phyloP scores from a whole-genome alignment of 371 early-diverging fungal genomes.

The Coemansia sp. region DNA sequence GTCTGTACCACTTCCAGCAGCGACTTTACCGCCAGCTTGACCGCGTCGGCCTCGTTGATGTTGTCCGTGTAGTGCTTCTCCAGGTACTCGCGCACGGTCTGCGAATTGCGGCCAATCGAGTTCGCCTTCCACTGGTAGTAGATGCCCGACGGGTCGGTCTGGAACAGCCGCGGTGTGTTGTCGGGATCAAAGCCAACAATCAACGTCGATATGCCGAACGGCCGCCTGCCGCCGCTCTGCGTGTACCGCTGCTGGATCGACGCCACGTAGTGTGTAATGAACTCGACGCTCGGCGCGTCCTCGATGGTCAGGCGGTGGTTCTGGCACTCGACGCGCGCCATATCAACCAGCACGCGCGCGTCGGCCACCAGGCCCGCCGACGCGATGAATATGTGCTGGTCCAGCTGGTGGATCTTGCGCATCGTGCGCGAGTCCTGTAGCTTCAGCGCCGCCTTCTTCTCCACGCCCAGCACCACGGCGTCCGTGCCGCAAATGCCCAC shows the following conservation, averaged over 20 bases:
- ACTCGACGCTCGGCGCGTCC: slow-evolving; percentile 97
- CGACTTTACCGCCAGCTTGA: slow-evolving; percentile 90
- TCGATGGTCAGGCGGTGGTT: slow-evolving; percentile 95
- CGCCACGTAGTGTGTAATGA: slow-evolving; percentile 96
- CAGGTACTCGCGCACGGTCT: slow-evolving; percentile 95
- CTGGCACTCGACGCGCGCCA: slow-evolving; percentile 97
- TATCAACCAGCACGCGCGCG: slow-evolving; percentile 94
- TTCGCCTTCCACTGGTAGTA: slow-evolving; percentile 98
- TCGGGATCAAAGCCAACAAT: slow-evolving; percentile 90
- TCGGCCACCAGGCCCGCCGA: slow-evolving; percentile 94
- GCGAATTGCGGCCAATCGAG: slow-evolving; percentile 94
- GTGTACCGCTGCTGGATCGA: slow-evolving; percentile 99
- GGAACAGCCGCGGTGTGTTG: slow-evolving; percentile 91
- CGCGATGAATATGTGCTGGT: slow-evolving; percentile 95
- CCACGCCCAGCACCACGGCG: slow-evolving; percentile 94
- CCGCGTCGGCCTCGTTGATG: slow-evolving; percentile 73
- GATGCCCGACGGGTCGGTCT: slow-evolving; percentile 99
- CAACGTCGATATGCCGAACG: slow-evolving; percentile 98
- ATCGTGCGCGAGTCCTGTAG: slow-evolving; percentile 97
- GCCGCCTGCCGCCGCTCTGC: slow-evolving; percentile 98
- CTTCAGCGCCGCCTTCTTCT: slow-evolving; percentile 94
- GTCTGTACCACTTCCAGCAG: slow-evolving; percentile 97
- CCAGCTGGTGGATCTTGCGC: slow-evolving; percentile 94
- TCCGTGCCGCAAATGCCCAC: slow-evolving; percentile 95
- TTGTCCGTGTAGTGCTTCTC: slow-evolving; percentile 95